Evolutionary conservation across 441 rosid species (phyloP), one percentile per base, ranked within the genome.

Genomic region (Hura crepitans): DNA sequence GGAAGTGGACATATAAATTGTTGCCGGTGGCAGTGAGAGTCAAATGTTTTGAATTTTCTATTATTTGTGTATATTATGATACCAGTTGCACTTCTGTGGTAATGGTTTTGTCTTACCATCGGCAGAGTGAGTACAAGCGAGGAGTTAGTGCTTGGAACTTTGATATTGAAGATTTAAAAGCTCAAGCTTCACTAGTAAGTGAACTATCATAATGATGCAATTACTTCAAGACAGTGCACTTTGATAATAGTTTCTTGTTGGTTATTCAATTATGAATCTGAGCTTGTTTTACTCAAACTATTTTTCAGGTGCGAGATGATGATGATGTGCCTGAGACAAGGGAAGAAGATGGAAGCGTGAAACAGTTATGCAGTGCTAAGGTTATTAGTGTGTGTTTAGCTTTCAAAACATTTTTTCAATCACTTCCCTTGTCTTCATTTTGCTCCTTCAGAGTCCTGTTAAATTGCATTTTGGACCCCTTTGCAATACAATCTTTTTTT

Each of bases 101-200:
- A 47, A 49, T 50, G 15, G 53, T 43, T 75, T 69, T 72, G 43
- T 69, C 70, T 74, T 75, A 10, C 65, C 35, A 13, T 81, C 14
- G 74, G 77, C 86, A 96, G 97, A 92, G 96, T 70, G 99, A 92
- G 82, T 96, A 92, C 81, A 88, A 96, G 73, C 80, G 96, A 80
- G 99, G 99, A 79, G 98, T 96, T 70, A 96, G 99, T 81, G 96
- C 99, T 72, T 96, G 99, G 99, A 89, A 96, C 76, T 96, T 96
- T 73, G 96, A 96, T 70, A 54, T 96, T 72, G 96, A 85, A 68
- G 99, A 96, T 86, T 81, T 96, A 74, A 96, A 91, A 85, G 86
- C 87, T 69, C 98, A 93, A 82, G 98, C 99, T 63, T 88, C 97
- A 25, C 81, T 93, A 69, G 99, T 96, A 84, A 79, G 87, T 60